Evolutionary conservation across 768 basidiomycete species (phyloP).

Genomic region (Phlegmacium glaucopus): DNA sequence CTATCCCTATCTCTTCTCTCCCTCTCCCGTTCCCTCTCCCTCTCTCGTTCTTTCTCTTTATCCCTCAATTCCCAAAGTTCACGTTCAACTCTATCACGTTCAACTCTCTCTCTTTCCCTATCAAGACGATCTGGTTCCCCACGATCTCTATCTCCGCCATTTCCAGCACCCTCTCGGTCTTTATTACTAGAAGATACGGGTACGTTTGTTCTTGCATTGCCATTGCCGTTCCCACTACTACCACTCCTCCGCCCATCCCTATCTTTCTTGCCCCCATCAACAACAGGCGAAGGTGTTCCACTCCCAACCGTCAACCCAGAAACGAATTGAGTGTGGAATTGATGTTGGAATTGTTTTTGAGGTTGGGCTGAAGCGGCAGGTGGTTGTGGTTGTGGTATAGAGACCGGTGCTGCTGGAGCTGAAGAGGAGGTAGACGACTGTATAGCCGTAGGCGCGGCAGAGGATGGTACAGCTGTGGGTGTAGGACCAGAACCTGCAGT

Average conservation of each 20-base stretch:
- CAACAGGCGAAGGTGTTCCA: not conserved
- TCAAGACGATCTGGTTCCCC: not conserved
- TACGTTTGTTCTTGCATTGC: not conserved
- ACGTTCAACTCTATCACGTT: not conserved
- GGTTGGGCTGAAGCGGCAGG: constrained; percentile 4
- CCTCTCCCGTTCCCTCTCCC: constrained; percentile 5
- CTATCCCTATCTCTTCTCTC: constrained; percentile 4
- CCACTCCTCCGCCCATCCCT: constrained; percentile 8
- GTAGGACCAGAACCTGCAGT: not conserved
- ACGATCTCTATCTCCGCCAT: not conserved
- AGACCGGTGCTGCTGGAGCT: not conserved
- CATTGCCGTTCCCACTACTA: constrained; percentile 5
- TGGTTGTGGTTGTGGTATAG: not conserved
- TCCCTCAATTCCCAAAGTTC: not conserved
- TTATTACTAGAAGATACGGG: too few relatives aligned
- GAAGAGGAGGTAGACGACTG: not conserved
- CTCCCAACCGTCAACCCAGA: constrained; percentile 7
- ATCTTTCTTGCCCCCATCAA: not conserved
- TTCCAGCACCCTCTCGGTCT: not conserved
- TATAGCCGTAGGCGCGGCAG: not conserved
- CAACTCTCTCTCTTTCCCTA: not conserved
- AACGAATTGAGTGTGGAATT: constrained; percentile 31
- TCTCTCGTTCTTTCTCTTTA: not conserved
- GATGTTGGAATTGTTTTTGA: constrained; percentile 25
- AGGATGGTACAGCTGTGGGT: not conserved